Conservation (phyloP, 2,329 filamentous ascomycete genomes). For the Neonectria neomacrospora region DNA sequence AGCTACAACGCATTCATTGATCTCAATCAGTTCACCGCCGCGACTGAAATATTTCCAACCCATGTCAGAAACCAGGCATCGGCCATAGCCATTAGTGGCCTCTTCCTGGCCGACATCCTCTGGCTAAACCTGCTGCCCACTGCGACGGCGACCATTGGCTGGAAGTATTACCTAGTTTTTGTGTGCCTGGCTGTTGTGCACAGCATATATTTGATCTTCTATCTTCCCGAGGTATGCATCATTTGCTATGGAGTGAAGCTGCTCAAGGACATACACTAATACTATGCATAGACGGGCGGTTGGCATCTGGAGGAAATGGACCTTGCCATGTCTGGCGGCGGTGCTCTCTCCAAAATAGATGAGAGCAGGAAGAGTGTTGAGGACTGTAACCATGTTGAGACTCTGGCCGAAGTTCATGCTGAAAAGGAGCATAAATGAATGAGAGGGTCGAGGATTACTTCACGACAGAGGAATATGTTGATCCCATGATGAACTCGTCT, state of each 20-base stretch:
- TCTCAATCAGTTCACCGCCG: slow-evolving; percentile 14
- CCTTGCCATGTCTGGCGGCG: background rate
- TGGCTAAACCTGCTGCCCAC: slow-evolving; percentile 13
- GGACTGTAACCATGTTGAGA: background rate
- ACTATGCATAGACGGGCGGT: background rate
- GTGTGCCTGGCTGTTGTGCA: slow-evolving; percentile 8
- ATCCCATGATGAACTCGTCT: too few species aligned
- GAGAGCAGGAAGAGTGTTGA: background rate
- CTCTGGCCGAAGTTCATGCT: background rate
- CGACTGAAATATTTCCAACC: slow-evolving; percentile 15
- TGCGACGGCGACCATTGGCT: slow-evolving; percentile 8
- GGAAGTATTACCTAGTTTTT: slow-evolving; percentile 19
- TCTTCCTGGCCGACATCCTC: slow-evolving; percentile 16
- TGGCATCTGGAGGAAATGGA: slow-evolving; percentile 15
- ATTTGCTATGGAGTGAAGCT: background rate
- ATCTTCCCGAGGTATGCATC: slow-evolving; percentile 10
- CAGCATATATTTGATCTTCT: slow-evolving; percentile 4
- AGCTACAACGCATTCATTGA: slow-evolving; percentile 17
- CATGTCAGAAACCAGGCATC: slow-evolving; percentile 17
- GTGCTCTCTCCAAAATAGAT: background rate
- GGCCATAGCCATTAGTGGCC: slow-evolving; percentile 11
- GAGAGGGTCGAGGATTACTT: background rate
- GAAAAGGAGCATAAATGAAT: background rate
- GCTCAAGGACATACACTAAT: background rate
- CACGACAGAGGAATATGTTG: too few species aligned